phyloP scores from a whole-genome alignment of 2,329 filamentous ascomycete species.

The Penicillium concentricum region DNA sequence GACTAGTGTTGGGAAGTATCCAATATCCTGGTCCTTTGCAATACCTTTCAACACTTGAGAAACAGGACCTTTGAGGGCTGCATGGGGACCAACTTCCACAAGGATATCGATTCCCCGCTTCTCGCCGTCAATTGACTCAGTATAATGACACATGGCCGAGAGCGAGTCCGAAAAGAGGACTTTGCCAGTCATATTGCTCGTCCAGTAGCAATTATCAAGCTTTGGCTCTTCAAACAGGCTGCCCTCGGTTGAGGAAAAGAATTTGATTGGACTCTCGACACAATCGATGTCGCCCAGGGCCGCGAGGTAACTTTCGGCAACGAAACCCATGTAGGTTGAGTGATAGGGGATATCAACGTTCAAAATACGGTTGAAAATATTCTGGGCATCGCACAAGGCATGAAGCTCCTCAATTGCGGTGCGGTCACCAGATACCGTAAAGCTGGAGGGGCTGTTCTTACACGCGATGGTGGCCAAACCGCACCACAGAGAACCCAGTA shows the following conservation, averaged over 20 bases:
- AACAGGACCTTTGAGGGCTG: neutral
- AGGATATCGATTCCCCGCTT: neutral
- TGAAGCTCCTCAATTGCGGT: neutral
- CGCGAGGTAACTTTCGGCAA: neutral
- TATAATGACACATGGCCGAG: neutral
- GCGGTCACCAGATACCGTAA: neutral
- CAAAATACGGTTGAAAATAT: neutral
- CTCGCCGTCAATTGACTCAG: neutral
- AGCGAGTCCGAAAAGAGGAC: neutral
- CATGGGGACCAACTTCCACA: neutral
- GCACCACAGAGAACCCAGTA: neutral
- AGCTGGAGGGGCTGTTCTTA: neutral
- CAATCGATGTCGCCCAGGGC: neutral
- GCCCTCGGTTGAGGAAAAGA: neutral
- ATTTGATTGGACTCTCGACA: neutral
- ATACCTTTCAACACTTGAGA: neutral
- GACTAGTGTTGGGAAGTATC: neutral
- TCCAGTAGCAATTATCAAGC: neutral
- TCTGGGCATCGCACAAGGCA: neutral
- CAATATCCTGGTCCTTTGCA: neutral
- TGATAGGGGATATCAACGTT: neutral
- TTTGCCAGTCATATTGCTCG: neutral
- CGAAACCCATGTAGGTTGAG: neutral
- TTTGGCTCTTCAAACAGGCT: neutral
- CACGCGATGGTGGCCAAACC: neutral